Percentiles rank a stretch among this genome's conserved stretches.
These are phyloP conservation scores for Wickerhamiella domercqiae DNA, from an alignment of 805 yeast genomes.

Conservation along the genomic window DNA sequence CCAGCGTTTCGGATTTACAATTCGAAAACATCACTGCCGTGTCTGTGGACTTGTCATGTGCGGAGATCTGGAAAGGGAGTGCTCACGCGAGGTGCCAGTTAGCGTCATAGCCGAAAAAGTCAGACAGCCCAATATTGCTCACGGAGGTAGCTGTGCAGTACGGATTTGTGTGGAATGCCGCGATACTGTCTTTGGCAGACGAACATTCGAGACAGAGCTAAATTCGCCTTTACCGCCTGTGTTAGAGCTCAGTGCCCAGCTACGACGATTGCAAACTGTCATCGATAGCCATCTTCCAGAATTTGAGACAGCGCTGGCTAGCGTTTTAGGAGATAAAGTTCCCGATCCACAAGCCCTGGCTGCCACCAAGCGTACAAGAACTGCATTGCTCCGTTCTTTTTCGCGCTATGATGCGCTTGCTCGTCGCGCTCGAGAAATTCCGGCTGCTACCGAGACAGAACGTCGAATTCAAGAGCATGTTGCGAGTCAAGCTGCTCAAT, in stretches of 20 bases:
- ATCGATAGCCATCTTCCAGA: slow-evolving; percentile 30
- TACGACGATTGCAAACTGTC: slow-evolving; percentile 26
- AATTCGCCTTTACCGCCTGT: slow-evolving; percentile 25
- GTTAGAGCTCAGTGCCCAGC: slow-evolving; percentile 28
- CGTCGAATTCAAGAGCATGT: slow-evolving; percentile 37
- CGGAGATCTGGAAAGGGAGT: slow-evolving; percentile 42
- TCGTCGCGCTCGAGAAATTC: slow-evolving; percentile 27
- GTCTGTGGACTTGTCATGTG: slow-evolving; percentile 76
- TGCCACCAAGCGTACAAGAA: slow-evolving; percentile 21
- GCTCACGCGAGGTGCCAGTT: slow-evolving; percentile 62
- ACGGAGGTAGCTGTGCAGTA: slow-evolving; percentile 18
- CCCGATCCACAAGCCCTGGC: neutral
- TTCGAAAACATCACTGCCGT: slow-evolving; percentile 82
- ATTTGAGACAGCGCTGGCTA: slow-evolving; percentile 28
- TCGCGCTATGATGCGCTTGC: slow-evolving; percentile 36
- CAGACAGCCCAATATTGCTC: slow-evolving; percentile 5
- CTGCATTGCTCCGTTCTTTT: slow-evolving; percentile 34
- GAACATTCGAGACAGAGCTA: slow-evolving; percentile 33
- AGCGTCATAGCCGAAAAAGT: slow-evolving; percentile 21
- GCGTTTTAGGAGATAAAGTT: slow-evolving; percentile 22
- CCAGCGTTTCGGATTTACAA: slow-evolving; percentile 36
- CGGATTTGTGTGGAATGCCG: slow-evolving; percentile 64
- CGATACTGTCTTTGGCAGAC: slow-evolving; percentile 39
- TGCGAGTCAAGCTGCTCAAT: slow-evolving; percentile 38
- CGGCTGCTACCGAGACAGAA: slow-evolving; percentile 30